A percentile compares a stretch with the other conserved stretches of the same genome.
Evolutionary conservation across 495 filamentous ascomycete genomes (phyloP).

Genomic region (Aspergillus baeticus): DNA sequence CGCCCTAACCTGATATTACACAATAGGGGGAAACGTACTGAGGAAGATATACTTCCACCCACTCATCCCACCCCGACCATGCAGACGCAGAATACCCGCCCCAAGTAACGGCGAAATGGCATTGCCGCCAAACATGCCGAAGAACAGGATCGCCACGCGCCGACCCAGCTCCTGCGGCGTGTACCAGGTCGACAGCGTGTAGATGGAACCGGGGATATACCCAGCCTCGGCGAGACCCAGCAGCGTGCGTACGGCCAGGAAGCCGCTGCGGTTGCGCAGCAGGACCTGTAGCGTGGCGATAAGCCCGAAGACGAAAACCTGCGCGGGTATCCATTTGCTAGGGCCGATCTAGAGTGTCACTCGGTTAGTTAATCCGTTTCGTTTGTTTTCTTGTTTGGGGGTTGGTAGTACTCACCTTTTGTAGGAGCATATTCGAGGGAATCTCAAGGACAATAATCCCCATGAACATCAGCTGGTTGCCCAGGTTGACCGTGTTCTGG

Average conservation of each 20-base stretch:
- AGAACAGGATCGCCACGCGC: conserved; percentile 51
- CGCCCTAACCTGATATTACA: no score
- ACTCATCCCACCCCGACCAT: conserved; percentile 43
- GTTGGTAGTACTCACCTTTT: conserved; percentile 14
- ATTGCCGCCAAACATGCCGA: conserved; percentile 50
- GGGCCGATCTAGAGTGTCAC: conserved; percentile 46
- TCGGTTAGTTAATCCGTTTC: neutral
- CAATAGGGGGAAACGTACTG: conserved; percentile 14
- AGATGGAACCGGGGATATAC: conserved; percentile 57
- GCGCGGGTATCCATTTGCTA: conserved; percentile 46
- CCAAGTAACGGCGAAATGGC: conserved; percentile 48
- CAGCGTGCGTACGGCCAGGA: conserved; percentile 42
- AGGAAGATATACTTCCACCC: conserved; percentile 64
- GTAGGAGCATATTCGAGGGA: conserved; percentile 47
- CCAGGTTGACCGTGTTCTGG: conserved; percentile 54
- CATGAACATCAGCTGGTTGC: conserved; percentile 51
- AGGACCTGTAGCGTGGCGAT: conserved; percentile 54
- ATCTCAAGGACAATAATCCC: conserved; percentile 56
- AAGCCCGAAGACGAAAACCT: conserved; percentile 52
- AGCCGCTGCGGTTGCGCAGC: conserved; percentile 42
- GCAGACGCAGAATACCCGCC: conserved; percentile 43
- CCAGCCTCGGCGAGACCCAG: conserved; percentile 54
- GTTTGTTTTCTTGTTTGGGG: neutral
- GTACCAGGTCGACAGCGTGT: conserved; percentile 58
- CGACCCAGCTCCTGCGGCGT: conserved; percentile 47